phyloP scores from a whole-genome alignment of 2,329 filamentous ascomycete genomes.

The Fusarium camptoceras region DNA sequence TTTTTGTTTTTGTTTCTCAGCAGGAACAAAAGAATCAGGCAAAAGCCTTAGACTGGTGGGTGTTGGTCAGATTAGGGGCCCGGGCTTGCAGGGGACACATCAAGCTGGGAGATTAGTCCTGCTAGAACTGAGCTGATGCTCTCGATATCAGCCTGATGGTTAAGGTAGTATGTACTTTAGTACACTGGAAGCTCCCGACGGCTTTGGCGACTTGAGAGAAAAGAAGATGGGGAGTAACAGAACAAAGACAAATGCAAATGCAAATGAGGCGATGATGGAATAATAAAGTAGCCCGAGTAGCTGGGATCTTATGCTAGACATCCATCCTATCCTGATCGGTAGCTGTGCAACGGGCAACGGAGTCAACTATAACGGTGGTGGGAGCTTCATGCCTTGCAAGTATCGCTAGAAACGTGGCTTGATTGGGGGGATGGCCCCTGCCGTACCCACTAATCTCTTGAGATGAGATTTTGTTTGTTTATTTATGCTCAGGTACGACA shows the following conservation, averaged over 20 bases:
- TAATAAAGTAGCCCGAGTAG: constrained; percentile 40
- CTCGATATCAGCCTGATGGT: constrained; percentile 18
- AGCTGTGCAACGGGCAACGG: constrained; percentile 48
- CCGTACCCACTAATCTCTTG: constrained; percentile 33
- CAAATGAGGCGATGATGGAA: constrained; percentile 30
- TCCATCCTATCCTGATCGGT: constrained; percentile 30
- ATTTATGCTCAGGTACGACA: constrained; percentile 48
- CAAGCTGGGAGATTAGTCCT: constrained; percentile 44
- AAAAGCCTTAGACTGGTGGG: constrained; percentile 31
- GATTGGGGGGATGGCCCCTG: constrained; percentile 24
- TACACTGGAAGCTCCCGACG: constrained; percentile 7
- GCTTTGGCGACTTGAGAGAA: background rate
- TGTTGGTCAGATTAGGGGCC: constrained; percentile 47
- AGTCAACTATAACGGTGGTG: constrained; percentile 39
- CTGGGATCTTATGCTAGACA: constrained; percentile 29
- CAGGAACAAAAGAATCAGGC: constrained; percentile 27
- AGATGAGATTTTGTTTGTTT: constrained; percentile 53
- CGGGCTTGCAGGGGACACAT: constrained; percentile 38
- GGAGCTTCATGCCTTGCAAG: constrained; percentile 30
- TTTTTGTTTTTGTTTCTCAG: constrained; percentile 30
- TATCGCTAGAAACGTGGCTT: constrained; percentile 34
- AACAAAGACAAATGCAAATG: constrained; percentile 21
- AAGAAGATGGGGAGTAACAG: constrained; percentile 12
- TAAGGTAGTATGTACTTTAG: background rate
- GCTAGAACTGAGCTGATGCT: constrained; percentile 36